phyloP scores from a whole-genome alignment of 306 rosid species.

The Glycine soja region DNA sequence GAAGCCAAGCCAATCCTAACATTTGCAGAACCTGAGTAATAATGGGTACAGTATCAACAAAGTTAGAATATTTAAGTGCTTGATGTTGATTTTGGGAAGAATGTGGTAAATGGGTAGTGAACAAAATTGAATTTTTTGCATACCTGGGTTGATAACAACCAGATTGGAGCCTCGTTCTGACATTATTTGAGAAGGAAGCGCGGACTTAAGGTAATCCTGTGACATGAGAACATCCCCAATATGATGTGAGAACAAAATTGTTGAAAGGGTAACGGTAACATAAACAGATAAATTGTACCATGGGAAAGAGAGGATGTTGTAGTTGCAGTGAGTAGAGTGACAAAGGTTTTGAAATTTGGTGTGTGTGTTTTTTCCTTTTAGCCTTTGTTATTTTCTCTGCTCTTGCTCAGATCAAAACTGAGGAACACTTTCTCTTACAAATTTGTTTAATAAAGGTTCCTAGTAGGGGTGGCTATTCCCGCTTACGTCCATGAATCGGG shows the following conservation, averaged over 20 bases:
- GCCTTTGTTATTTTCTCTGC: background rate
- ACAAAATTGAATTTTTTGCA: slow-evolving; percentile 34
- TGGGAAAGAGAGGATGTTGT: slow-evolving; percentile 23
- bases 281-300: slow-evolving; percentile 43
- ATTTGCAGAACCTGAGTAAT: slow-evolving; percentile 74
- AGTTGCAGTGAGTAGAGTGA: background rate
- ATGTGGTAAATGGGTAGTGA: slow-evolving; percentile 20
- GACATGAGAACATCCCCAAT: slow-evolving; percentile 15
- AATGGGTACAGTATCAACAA: slow-evolving; percentile 27
- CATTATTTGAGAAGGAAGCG: slow-evolving; percentile 86
- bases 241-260: slow-evolving; percentile 36
- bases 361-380: background rate
- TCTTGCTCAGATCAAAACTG: background rate
- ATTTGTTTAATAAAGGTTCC: too few relatives aligned
- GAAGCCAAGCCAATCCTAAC: slow-evolving; percentile 91
- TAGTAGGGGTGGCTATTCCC: too few relatives aligned
- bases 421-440: background rate
- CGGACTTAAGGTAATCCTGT: slow-evolving; percentile 94
- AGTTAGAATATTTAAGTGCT: slow-evolving; percentile 37
- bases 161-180: slow-evolving; percentile 92
- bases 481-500: too few relatives aligned
- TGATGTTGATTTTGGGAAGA: slow-evolving; percentile 15
- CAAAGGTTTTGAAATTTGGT: slow-evolving; percentile 29
- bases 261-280: background rate
- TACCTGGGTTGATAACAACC: slow-evolving; percentile 93